Base-by-base conservation (phyloP, 2,329 filamentous ascomycete species). In the Colletotrichum phormii region DNA sequence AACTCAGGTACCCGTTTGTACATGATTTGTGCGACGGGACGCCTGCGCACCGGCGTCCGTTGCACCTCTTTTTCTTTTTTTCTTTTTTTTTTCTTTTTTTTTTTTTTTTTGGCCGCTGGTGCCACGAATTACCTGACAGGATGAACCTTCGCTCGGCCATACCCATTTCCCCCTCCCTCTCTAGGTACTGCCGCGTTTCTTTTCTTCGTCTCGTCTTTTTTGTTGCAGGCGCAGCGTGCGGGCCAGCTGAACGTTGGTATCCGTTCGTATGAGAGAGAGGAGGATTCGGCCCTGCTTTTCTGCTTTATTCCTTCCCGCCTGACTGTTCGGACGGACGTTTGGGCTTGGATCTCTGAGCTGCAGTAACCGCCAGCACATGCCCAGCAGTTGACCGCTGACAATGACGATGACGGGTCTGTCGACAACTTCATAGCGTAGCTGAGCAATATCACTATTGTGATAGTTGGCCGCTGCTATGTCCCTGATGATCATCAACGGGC, bases 111-210 rank as follows among this genome's bases (percentile, higher is more conserved):
- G 31, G 42, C 29, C 55, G 26, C 18, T 65, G 66, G 60, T 70
- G 70, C 66, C 60, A 70, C 46, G 55, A 55, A 24, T 57, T 37
- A 31, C 60, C 29, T 72, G 70, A 64, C 66, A 64, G 70, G 70
- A 72, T 65, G 70, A 70, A 65, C 66, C 66, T 64, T 70, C 66
- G 46, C 66, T 64, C 54, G 70, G 70, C 55, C 60, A 59, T 46
- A 58, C 64, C 59, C 53, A 60, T 55, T 58, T 35, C 9, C 26
- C 31, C 31, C 13, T 59, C 54, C 54, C 42, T 60, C 37, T 42
- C 15, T 42, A 26, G 26, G 26, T 26, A 26, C 33, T 35, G 62
- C 37, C 22, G 46, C 46, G 7, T 42, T 51, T 49, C 35, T 15
- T 64, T 53, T 51, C 59, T 62, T 62, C 59, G 59, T 51, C 59